phyloP scores from a whole-genome alignment of 352 stramenopile genomes.

The Pythium myriotylum region DNA sequence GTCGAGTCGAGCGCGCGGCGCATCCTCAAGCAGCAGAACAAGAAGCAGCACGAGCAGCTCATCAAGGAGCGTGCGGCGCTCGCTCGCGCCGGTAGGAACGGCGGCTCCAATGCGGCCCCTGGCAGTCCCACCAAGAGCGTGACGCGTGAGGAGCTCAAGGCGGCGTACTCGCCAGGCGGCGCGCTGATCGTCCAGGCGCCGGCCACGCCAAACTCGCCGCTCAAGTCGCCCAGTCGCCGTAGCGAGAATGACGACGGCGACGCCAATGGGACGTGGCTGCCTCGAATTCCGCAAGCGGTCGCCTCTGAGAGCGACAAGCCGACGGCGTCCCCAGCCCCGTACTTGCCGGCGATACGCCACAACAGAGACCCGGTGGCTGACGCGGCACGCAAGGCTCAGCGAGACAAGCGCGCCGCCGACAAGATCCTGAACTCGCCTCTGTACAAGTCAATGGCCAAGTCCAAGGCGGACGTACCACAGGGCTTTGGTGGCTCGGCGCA shows the following conservation, averaged over 20 bases:
- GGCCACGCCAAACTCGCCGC: conserved; percentile 27
- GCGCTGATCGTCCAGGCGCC: conserved; percentile 55
- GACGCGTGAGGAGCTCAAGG: conserved; percentile 62
- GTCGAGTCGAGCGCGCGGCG: conserved; percentile 73
- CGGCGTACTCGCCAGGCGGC: conserved; percentile 51
- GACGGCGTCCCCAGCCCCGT: conserved; percentile 6
- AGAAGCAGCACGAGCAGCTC: conserved; percentile 67
- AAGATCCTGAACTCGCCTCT: conserved; percentile 76
- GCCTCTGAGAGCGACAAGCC: neutral
- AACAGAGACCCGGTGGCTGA: conserved; percentile 11
- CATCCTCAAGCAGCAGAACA: conserved; percentile 84
- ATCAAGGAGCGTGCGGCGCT: conserved; percentile 48
- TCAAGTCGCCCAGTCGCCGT: conserved; percentile 27
- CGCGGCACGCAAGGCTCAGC: conserved; percentile 30
- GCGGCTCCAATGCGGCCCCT: conserved; percentile 16
- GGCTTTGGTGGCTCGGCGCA: conserved; percentile 33
- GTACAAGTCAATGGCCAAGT: conserved; percentile 72
- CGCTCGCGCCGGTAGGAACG: conserved; percentile 31
- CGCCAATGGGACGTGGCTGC: conserved; percentile 4
- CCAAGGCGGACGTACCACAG: conserved; percentile 35
- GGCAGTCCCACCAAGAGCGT: conserved; percentile 27
- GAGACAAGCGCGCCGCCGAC: conserved; percentile 36
- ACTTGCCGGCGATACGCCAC: conserved; percentile 38
- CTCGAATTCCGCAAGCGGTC: neutral
- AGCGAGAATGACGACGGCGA: conserved; percentile 33